These are phyloP conservation scores for Neoboletus magnificus DNA, from an alignment of 768 basidiomycete genomes.

Conservation along the genomic window DNA sequence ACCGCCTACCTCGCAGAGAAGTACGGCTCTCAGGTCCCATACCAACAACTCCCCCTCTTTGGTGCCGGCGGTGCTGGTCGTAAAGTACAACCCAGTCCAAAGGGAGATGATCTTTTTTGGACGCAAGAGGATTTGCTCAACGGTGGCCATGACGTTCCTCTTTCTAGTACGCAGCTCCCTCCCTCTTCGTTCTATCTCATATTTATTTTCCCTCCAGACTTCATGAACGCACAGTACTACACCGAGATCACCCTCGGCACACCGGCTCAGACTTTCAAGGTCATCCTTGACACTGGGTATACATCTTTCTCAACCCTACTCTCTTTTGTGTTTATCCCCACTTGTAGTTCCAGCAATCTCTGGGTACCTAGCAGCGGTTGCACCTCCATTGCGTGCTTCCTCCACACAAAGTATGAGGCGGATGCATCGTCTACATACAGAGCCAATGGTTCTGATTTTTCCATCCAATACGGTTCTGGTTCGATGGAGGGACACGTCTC, in stretches of 20 bases:
- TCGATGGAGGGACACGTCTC: constrained; percentile 97
- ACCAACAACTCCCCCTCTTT: constrained; percentile 58
- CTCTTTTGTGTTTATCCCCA: background rate
- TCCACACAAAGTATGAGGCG: constrained; percentile 91
- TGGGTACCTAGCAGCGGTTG: constrained; percentile 87
- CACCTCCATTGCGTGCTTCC: constrained; percentile 89
- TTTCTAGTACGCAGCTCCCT: constrained; percentile 52
- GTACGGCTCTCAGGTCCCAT: constrained; percentile 57
- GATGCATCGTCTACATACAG: constrained; percentile 78
- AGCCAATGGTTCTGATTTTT: constrained; percentile 83
- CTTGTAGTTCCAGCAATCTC: constrained; percentile 78
- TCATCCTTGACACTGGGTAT: constrained; percentile 90
- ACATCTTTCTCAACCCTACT: constrained; percentile 20
- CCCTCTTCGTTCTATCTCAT: background rate
- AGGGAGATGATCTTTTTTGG: constrained; percentile 70
- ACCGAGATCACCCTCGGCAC: constrained; percentile 80
- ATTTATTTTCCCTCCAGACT: constrained; percentile 53
- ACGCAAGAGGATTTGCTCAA: constrained; percentile 67
- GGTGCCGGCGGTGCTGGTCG: constrained; percentile 76
- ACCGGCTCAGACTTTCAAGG: constrained; percentile 89
- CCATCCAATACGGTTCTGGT: constrained; percentile 93
- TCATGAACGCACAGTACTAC: constrained; percentile 97
- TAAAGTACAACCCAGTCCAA: constrained; percentile 44
- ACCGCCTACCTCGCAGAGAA: constrained; percentile 90
- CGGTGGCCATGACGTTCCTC: constrained; percentile 83